Base-by-base conservation (phyloP, 768 basidiomycete genomes). In the Austroboletus eburneus region DNA sequence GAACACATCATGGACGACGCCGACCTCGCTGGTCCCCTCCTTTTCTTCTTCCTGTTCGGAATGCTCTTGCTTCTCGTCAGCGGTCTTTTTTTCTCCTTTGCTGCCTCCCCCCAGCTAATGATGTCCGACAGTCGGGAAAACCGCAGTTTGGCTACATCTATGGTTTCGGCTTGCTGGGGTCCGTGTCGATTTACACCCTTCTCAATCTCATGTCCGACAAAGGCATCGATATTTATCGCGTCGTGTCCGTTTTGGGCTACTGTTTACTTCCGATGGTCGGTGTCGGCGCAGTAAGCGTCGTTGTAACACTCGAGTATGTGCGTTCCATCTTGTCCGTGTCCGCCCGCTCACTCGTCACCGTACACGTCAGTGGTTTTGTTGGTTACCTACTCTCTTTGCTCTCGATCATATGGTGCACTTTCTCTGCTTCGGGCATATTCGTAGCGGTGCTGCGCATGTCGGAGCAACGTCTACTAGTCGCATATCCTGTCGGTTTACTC, bases 91-190 rank as follows among this genome's bases (percentile, higher is more conserved):
- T 24, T 12, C 18, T 27, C 14, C 14, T 40, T 14, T 10, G 27
- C 6, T n/a, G 24, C 16, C 30, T 42, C n/a, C 22, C 9, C 7
- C 18, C 27, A n/a, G 41, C 44, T 59, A 1, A 57, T 42, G 29
- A 29, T 3, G 16, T 1, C 16, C 22, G 0, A 23, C 57, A 99
- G 96, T 96, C 95, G 6, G 96, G 96, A 48, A 97, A 96, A 73
- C 89, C 91, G 4, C 96, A 98, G 64, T 99, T 99, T 68, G 92
- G 90, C 40, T 98, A 97, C 67, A 98, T 98, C 49, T 99, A 99
- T 65, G 96, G 95, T 30, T 90, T 99, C 52, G 95, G 88, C 43
- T 79, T 97, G n/a, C 80, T 98, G 57, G 96, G 96, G 43, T 91
- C 87, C 7, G 77, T 80, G 12, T 91, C 91, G 22, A 85, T 98